Base-by-base conservation (phyloP, 306 rosid genomes). In the Dalbergia oliveri region DNA sequence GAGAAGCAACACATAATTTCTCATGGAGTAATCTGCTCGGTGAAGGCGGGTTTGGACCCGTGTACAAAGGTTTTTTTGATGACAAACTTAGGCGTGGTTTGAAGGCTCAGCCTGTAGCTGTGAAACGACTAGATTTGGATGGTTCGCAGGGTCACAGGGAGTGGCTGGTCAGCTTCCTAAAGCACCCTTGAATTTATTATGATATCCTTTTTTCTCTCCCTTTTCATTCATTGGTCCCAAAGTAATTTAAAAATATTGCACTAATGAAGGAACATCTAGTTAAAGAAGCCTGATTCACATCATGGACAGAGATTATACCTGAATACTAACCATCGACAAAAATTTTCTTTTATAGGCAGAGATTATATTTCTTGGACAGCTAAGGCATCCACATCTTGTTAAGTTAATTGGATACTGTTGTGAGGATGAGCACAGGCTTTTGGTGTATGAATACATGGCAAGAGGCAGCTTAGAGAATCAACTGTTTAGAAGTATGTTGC, bases 21-120 rank as follows among this genome's bases (percentile, higher is more conserved):
- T 80, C 93, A 23, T 64, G 92, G 88, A 89, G 88, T 76, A 91
- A 88, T 86, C 45, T 88, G 78, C 86, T 94, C 6, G 98, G 98
- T 18, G 97, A 92, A 77, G 97, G 98, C 0, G 98, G 98, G 51
- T 94, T 94, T 67, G 98, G 97, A 33, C 97, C 94, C 0, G 98
- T 94, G 41, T 89, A 86, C 77, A 94, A 94, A 33, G 98, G 98
- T 1, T 92, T 94, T 63, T 43, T 94, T 63, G 93, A 86, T 66
- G 92, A 89, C 70, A 86, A 84, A 70, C 85, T 88, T 35, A 87
- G 84, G 68, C 84, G 61, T 16, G 90, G 94, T 16, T 84, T 92
- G 90, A 82, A 87, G 85, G 88, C 98, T 73, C 97, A 92, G 69
- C 79, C 97, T 61, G 86, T 94, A 0, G 98, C 98, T 21, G 98